Percentiles rank a stretch among this genome's conserved stretches.
Evolutionary conservation across 2,329 filamentous ascomycete genomes (phyloP).

Genomic region (Coniochaeta sp.): DNA sequence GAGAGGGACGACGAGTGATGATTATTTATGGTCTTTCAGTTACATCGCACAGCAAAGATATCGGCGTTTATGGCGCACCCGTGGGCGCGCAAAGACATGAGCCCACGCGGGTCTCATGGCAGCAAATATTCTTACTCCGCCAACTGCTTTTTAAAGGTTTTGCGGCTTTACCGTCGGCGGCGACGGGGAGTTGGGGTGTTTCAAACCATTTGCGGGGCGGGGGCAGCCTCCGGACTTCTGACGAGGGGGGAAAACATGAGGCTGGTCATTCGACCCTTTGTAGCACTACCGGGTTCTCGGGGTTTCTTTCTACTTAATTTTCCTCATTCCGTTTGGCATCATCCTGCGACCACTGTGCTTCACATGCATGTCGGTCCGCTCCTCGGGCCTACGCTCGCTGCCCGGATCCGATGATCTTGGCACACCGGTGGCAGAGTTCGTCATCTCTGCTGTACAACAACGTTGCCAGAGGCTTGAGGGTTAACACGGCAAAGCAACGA

Average conservation of each 20-base stretch:
- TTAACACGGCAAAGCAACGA: neutral
- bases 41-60: conserved; percentile 1
- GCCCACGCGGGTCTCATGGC: neutral
- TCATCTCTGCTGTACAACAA: neutral
- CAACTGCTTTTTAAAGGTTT: neutral
- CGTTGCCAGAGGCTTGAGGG: neutral
- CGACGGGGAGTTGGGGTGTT: neutral
- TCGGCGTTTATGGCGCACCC: neutral
- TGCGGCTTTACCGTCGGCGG: neutral
- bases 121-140: neutral
- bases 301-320: neutral
- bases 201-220: neutral
- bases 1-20: conserved; percentile 10
- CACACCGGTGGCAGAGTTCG: neutral
- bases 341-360: neutral
- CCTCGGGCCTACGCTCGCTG: neutral
- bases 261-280: neutral
- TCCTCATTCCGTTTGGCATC: neutral
- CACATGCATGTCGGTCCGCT: neutral
- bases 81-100: neutral
- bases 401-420: neutral
- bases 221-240: neutral
- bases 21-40: conserved; percentile 1
- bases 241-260: neutral
- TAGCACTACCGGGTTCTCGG: neutral